These are phyloP conservation scores for Colletotrichum truncatum DNA, from an alignment of 2,329 filamentous ascomycete species.

Conservation along the genomic window DNA sequence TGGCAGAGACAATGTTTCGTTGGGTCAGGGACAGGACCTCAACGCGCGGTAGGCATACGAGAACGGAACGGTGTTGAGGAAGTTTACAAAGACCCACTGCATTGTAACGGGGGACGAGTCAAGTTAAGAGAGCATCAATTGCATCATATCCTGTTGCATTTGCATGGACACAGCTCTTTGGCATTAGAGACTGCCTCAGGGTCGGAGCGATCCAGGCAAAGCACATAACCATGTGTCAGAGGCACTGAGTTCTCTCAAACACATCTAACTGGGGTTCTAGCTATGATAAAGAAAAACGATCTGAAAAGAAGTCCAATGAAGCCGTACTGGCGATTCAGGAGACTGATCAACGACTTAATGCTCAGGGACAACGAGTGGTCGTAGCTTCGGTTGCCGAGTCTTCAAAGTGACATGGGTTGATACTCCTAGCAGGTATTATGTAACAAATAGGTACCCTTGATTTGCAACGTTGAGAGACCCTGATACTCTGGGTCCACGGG, in stretches of 20 bases:
- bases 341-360: neutral
- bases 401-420: neutral
- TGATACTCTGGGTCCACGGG: neutral
- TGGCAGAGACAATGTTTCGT: neutral
- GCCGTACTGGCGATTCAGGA: neutral
- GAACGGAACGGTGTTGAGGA: slow-evolving; percentile 3
- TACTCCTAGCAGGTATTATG: neutral
- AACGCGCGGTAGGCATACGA: neutral
- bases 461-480: neutral
- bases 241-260: too few relatives aligned
- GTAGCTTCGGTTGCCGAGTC: neutral
- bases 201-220: too few relatives aligned
- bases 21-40: slow-evolving; percentile 11
- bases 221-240: too few relatives aligned
- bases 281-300: too few relatives aligned
- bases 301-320: too few relatives aligned
- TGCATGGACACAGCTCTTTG: too few relatives aligned
- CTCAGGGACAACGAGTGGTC: neutral
- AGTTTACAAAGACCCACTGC: neutral
- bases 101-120: neutral
- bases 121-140: neutral
- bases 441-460: neutral
- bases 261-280: too few relatives aligned
- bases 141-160: neutral
- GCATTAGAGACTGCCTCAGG: too few relatives aligned